Evolutionary conservation across 1,284 basidiomycete species (phyloP), one percentile per base, ranked within the genome.

Genomic region (Ceratobasidium sp.): DNA sequence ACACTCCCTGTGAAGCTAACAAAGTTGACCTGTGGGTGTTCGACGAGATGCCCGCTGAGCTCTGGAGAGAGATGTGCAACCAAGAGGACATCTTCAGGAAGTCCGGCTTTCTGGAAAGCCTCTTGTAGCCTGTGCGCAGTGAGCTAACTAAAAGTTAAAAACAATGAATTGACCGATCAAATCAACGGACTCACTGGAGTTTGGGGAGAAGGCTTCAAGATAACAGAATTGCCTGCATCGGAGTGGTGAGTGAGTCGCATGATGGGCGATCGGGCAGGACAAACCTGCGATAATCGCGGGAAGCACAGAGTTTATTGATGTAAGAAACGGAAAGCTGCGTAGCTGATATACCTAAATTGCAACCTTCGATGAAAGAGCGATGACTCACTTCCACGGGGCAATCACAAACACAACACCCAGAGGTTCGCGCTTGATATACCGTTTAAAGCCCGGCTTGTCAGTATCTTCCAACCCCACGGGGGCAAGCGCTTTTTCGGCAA

Each of bases 151-250:
- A 60, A 11, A 19, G 36, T 47, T 47, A 14, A 59, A 44, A 59
- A 31, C 22, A 24, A n/a, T 44, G 59, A 57, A 64, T 50, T 15
- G 27, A 48, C 4, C 11, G 19, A 56, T 50, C n/a, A 44, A 24
- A 29, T 67, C 29, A 71, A 33, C 63, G 27, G 33, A 27, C 78
- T 31, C 60, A 80, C 81, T 1, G 97, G 97, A 0, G 96, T 98
- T 82, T 98, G 97, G 0, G 97, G 97, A 2, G 96, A 97, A 0
- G 97, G 96, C 83, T 98, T 99, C 81, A 98, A 85, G 63, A 98
- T 83, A 17, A 98, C 93, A 0, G 93, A 85, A 82, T 99, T 98
- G 33, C 97, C 95, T 60, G 80, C 24, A 41, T 78, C 31, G 81
- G 77, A 66, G 77, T 44, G 41, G 78, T 76, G 56, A 51, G 41